Percentiles rank a stretch among this genome's conserved stretches.
phyloP scores from a whole-genome alignment of 768 basidiomycete species.

The Rubroboletus pulcherrimus region DNA sequence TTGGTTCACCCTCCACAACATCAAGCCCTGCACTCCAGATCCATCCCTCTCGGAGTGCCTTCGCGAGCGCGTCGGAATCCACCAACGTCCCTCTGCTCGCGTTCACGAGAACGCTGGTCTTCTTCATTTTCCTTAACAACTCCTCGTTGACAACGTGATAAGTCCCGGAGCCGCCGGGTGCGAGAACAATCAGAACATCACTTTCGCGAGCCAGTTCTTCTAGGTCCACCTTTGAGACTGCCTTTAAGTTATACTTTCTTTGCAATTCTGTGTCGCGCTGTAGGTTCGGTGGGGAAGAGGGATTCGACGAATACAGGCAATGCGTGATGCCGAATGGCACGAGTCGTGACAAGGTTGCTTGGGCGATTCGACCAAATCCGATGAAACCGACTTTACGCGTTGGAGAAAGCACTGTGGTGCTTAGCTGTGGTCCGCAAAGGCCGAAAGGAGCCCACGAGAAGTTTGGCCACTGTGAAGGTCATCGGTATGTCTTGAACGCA shows the following conservation, averaged over 20 bases:
- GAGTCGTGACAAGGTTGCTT: slow-evolving; percentile 75
- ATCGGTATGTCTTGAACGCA: not conserved
- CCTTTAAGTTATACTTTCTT: slow-evolving; percentile 33
- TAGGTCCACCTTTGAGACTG: slow-evolving; percentile 54
- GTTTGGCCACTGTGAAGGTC: slow-evolving; percentile 63
- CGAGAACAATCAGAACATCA: slow-evolving; percentile 83
- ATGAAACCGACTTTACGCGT: slow-evolving; percentile 81
- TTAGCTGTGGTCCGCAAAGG: slow-evolving; percentile 81
- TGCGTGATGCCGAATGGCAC: slow-evolving; percentile 77
- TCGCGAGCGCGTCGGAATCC: slow-evolving; percentile 84
- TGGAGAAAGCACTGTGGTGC: slow-evolving; percentile 45
- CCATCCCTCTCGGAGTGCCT: slow-evolving; percentile 70
- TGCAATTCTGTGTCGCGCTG: slow-evolving; percentile 37
- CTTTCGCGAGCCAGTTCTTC: slow-evolving; percentile 71
- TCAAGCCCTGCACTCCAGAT: slow-evolving; percentile 94
- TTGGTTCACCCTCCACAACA: slow-evolving; percentile 90
- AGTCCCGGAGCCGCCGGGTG: slow-evolving; percentile 70
- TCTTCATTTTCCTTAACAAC: slow-evolving; percentile 85
- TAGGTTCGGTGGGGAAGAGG: slow-evolving; percentile 43
- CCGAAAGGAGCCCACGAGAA: slow-evolving; percentile 79
- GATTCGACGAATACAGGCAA: slow-evolving; percentile 64
- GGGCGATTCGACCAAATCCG: slow-evolving; percentile 93
- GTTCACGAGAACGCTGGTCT: slow-evolving; percentile 78
- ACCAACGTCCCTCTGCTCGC: slow-evolving; percentile 82
- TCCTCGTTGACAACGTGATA: slow-evolving; percentile 65